These are phyloP conservation scores for Gaultheria prostrata DNA, from an alignment of 148 eudicot genomes.

Conservation along the genomic window DNA sequence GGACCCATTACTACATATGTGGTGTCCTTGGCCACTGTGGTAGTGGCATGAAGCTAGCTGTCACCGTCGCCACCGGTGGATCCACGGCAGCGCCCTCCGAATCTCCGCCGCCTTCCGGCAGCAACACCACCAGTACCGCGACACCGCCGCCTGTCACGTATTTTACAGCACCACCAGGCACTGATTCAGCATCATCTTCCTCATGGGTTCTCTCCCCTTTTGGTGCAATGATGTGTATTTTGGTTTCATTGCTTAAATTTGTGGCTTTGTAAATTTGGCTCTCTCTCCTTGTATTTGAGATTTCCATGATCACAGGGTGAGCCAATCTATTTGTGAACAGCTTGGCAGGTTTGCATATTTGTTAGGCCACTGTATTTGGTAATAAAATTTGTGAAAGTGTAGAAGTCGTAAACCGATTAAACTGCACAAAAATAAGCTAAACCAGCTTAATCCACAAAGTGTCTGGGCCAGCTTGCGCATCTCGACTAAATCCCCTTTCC, in stretches of 20 bases:
- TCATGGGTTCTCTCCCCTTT: constrained; percentile 24
- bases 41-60: constrained; percentile 75
- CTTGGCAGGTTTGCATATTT: too few relatives aligned
- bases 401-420: too few relatives aligned
- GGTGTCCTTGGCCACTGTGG: constrained; percentile 66
- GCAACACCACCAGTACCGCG: neutral
- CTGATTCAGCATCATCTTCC: constrained; percentile 27
- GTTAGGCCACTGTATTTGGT: too few relatives aligned
- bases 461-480: too few relatives aligned
- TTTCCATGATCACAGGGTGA: neutral
- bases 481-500: too few relatives aligned
- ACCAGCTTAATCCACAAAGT: too few relatives aligned
- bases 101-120: constrained; percentile 19
- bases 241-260: constrained; percentile 12
- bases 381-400: too few relatives aligned
- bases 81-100: constrained; percentile 18
- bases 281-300: neutral
- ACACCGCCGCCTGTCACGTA: neutral
- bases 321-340: too few relatives aligned
- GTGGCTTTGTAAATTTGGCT: constrained; percentile 15
- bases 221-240: constrained; percentile 15
- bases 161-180: constrained; percentile 10
- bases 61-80: constrained; percentile 33
- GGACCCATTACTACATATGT: constrained; percentile 74
- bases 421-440: too few relatives aligned